These are phyloP conservation scores for Melampsora larici-populina DNA, from an alignment of 1,284 basidiomycete genomes.

Conservation along the genomic window DNA sequence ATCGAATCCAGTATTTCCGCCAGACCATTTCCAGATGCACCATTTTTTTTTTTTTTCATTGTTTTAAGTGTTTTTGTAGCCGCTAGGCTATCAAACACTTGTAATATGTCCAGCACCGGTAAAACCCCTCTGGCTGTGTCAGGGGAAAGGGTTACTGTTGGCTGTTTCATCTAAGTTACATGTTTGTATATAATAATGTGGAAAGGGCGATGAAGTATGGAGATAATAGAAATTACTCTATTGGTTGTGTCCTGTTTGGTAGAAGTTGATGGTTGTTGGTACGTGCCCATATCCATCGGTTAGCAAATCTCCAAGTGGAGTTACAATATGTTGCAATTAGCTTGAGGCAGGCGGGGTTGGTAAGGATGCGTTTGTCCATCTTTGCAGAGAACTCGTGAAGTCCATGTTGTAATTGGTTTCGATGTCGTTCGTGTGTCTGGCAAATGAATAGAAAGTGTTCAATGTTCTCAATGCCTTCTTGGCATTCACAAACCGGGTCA, in stretches of 20 bases:
- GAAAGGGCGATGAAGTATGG: background rate
- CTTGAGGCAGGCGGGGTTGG: background rate
- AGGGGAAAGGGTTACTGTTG: too few relatives aligned
- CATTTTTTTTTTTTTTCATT: too few relatives aligned
- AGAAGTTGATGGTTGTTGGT: background rate
- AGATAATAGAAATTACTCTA: background rate
- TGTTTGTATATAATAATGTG: background rate
- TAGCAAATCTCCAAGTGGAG: too few relatives aligned
- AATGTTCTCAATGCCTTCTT: background rate
- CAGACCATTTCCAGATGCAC: too few relatives aligned
- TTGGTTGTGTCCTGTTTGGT: background rate
- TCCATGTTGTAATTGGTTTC: background rate
- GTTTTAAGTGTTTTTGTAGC: too few relatives aligned
- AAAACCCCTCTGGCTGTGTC: too few relatives aligned
- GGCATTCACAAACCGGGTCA: background rate
- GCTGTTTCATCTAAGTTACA: background rate
- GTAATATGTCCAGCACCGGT: too few relatives aligned
- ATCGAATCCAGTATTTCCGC: too few relatives aligned
- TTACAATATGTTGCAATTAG: too few relatives aligned
- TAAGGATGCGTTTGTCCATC: background rate
- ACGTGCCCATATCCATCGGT: too few relatives aligned
- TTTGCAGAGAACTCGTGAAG: background rate
- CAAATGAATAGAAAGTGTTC: slow-evolving; percentile 7
- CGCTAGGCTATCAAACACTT: too few relatives aligned
- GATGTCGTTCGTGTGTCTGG: background rate